Evolutionary conservation across 2,329 filamentous ascomycete species (phyloP).

Genomic region (Colletotrichum trifolii): DNA sequence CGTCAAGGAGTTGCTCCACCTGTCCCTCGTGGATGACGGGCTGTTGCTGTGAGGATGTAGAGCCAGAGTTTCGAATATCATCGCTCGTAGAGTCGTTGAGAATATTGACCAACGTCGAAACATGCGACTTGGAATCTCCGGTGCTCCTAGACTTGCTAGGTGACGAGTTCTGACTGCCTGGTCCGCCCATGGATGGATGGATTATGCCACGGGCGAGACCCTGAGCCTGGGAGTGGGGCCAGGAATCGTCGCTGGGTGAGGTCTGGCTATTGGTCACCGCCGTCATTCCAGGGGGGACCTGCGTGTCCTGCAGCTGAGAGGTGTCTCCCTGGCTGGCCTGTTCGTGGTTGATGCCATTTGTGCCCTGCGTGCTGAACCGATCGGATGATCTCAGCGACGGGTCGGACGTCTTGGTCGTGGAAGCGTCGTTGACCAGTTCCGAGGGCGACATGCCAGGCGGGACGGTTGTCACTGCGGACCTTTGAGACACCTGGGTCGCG

Average conservation of each 20-base stretch:
- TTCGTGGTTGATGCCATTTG: conserved; percentile 71
- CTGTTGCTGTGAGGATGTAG: conserved; percentile 42
- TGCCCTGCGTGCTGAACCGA: conserved; percentile 76
- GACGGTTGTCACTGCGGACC: conserved; percentile 68
- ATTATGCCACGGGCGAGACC: conserved; percentile 56
- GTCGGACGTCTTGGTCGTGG: conserved; percentile 90
- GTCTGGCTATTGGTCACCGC: conserved; percentile 51
- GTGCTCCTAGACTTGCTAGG: conserved; percentile 43
- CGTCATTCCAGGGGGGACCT: conserved; percentile 47
- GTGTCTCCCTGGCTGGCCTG: conserved; percentile 50
- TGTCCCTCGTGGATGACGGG: conserved; percentile 59
- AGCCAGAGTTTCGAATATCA: conserved; percentile 41
- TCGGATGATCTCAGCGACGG: conserved; percentile 73
- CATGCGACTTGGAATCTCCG: conserved; percentile 48
- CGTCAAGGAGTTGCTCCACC: conserved; percentile 68
- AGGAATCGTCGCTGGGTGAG: conserved; percentile 63
- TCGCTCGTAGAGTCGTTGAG: conserved; percentile 54
- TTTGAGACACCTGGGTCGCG: conserved; percentile 72
- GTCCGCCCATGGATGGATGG: conserved; percentile 40
- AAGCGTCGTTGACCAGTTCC: conserved; percentile 82
- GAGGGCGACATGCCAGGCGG: conserved; percentile 69
- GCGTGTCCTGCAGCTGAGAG: conserved; percentile 66
- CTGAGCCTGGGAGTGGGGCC: conserved; percentile 69
- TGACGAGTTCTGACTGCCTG: conserved; percentile 53
- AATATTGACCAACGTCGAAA: conserved; percentile 50